Percentiles rank a stretch among this genome's conserved stretches.
Evolutionary conservation across 257 asterid species (phyloP).

Genomic region (Capsicum chinense): DNA sequence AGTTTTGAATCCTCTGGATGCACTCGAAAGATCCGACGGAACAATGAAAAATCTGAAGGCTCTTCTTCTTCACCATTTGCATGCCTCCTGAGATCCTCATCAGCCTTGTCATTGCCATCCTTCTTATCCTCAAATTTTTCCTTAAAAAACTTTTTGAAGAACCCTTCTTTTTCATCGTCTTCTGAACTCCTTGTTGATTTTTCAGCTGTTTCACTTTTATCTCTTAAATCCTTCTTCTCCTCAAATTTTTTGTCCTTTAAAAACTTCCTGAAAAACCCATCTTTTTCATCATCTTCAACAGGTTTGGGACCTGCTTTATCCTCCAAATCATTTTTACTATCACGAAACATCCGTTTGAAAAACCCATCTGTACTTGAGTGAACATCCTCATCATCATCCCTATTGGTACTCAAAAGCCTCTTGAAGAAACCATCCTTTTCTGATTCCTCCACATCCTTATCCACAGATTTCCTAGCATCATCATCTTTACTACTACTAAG

Average conservation of each 20-base stretch:
- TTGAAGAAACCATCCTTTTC: constrained; percentile 40
- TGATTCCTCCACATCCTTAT: constrained; percentile 56
- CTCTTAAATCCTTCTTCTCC: constrained; percentile 70
- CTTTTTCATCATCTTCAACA: constrained; percentile 78
- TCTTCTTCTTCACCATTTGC: constrained; percentile 73
- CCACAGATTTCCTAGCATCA: constrained; percentile 39
- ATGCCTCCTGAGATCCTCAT: constrained; percentile 62
- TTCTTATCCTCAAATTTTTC: constrained; percentile 80
- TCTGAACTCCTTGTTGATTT: constrained; percentile 59
- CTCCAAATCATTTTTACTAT: constrained; percentile 65
- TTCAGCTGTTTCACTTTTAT: constrained; percentile 59
- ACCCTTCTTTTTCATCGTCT: constrained; percentile 80
- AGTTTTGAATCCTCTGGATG: constrained; percentile 81
- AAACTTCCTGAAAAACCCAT: constrained; percentile 73
- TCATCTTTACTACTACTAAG: constrained; percentile 52
- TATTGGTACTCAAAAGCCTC: constrained; percentile 42
- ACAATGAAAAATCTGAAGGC: constrained; percentile 66
- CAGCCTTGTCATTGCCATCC: constrained; percentile 47
- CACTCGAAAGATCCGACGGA: constrained; percentile 77
- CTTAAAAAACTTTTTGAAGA: constrained; percentile 76
- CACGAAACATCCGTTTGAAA: constrained; percentile 61
- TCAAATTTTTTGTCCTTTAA: constrained; percentile 80
- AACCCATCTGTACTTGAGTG: constrained; percentile 49
- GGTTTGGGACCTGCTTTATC: constrained; percentile 58
- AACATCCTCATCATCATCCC: constrained; percentile 48